phyloP scores from a whole-genome alignment of 2,329 filamentous ascomycete species.

The Beauveria medogensis region DNA sequence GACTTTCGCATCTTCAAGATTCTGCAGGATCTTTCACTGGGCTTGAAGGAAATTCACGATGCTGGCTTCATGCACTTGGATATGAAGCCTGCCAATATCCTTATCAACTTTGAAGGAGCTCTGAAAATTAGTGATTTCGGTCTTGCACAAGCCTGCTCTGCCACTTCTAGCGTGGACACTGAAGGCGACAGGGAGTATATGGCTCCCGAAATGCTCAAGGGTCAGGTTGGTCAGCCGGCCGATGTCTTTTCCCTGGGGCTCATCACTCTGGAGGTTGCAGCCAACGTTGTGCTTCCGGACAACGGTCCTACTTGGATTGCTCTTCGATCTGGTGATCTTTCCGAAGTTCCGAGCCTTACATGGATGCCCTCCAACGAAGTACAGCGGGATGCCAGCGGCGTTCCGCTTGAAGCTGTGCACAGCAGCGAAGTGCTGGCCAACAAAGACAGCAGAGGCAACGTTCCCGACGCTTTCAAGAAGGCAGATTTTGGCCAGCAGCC shows the following conservation, averaged over 20 bases:
- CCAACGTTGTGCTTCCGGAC: slow-evolving; percentile 87
- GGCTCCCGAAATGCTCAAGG: slow-evolving; percentile 82
- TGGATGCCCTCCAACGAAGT: slow-evolving; percentile 67
- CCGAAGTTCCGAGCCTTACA: slow-evolving; percentile 79
- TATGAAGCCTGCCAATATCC: slow-evolving; percentile 75
- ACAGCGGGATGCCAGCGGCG: slow-evolving; percentile 61
- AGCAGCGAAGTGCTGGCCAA: slow-evolving; percentile 26
- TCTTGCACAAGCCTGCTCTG: slow-evolving; percentile 72
- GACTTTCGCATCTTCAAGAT: slow-evolving; percentile 99
- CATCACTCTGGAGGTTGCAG: slow-evolving; percentile 89
- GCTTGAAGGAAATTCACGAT: slow-evolving; percentile 82
- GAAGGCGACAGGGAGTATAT: slow-evolving; percentile 97
- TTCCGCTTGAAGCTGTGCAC: slow-evolving; percentile 29
- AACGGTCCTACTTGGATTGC: slow-evolving; percentile 89
- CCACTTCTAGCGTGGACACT: slow-evolving; percentile 67
- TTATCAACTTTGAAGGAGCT: slow-evolving; percentile 72
- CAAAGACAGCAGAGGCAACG: slow-evolving; percentile 26
- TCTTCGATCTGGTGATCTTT: slow-evolving; percentile 80
- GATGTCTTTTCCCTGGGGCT: slow-evolving; percentile 92
- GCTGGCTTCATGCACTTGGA: slow-evolving; percentile 80
- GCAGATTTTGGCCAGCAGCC: slow-evolving; percentile 57
- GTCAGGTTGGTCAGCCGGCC: slow-evolving; percentile 79
- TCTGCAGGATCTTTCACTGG: slow-evolving; percentile 73
- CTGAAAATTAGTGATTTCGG: slow-evolving; percentile 85
- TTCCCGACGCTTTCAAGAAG: slow-evolving; percentile 40